Evolutionary conservation across 306 rosid species (phyloP), one percentile per base, ranked within the genome.

Genomic region (Cicer cuneatum): DNA sequence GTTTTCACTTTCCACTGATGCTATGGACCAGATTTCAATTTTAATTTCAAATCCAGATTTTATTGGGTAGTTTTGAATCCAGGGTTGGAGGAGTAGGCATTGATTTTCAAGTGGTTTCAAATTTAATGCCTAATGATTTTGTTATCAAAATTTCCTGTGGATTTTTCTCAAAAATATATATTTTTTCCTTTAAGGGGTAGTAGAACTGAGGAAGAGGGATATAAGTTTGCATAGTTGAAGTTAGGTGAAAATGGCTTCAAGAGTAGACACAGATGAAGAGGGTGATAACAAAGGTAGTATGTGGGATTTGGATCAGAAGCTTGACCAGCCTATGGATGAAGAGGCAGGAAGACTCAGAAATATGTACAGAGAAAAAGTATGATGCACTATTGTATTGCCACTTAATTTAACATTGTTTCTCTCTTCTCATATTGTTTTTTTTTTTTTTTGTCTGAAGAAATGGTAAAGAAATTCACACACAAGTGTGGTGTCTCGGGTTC

Each of bases 281-380:
- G 71, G 78, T 72, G 86, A 79, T 51, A 82, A 45, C 80, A 85
- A 49, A 79, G 98, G 98, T 53, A 86, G 94, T 56, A 90, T 93
- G 96, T 93, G 98, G 98, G 96, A 63, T 79, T 83, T 93, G 80
- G 93, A 90, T 83, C 96, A 93, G 90, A 90, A 87, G 82, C 87
- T 93, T 18, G 98, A 93, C 76, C 96, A 93, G 65, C 89, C 98
- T 62, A 93, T 93, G 97, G 98, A 93, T 69, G 97, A 90, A 76
- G 98, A 93, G 66, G 98, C 97, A 16, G 93, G 93, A 56, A 89
- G 92, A 84, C 92, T 93, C 57, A 86, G 75, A 69, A 93, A 80
- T 81, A 93, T 93, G 98, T 93, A 90, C 86, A 90, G 83, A 75
- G 98, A 93, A 83, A 93, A 93, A 81, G 98, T 93, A 83, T 21